Evolutionary conservation across 2,329 filamentous ascomycete genomes (phyloP), one percentile per base, ranked within the genome.

Genomic region (Plenodomus biglobosus): DNA sequence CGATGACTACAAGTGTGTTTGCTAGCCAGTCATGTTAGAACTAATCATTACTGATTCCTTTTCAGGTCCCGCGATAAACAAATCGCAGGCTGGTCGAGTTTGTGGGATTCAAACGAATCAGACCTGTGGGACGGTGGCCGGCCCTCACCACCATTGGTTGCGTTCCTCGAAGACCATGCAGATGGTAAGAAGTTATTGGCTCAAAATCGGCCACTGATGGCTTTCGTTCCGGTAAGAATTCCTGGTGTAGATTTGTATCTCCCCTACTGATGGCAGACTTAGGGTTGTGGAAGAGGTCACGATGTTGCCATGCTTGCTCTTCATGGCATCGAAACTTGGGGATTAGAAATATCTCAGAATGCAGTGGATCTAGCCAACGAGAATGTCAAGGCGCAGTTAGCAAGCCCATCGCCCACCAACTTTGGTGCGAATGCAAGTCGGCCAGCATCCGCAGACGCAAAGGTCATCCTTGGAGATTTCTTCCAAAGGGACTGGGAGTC

Each of bases 211-310:
- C 74, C 61, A 52, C 80, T 80, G 59, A 76, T 74, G 51, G 89
- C 87, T 2, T 76, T 94, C n/a, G 86, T 95, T 0, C 87, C 89
- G 1, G 59, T 59, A 49, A 16, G 47, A 36, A 13, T 16, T 30
- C 3, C 15, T 8, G 15, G 32, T 22, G 6, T 10, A 30, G 30
- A 32, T n/a, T n/a, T n/a, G n/a, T 24, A 32, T 15, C 3, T 15
- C 15, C 27, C 7, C 27, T 32, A 36, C 27, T 42, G 21, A 40
- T 36, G 13, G 39, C 27, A 48, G 42, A 46, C 19, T 37, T 15
- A 59, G 2, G 89, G 88, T 13, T 94, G 89, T 69, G 90, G 89
- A 0, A 79, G 81, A 38, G 90, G 90, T 7, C 85, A 92, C 64
- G 90, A 95, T 73, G 88, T 88, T 2, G 75, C 90, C 13, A 77